phyloP scores from a whole-genome alignment of 2,329 filamentous ascomycete species.

The Neonectria punicea region DNA sequence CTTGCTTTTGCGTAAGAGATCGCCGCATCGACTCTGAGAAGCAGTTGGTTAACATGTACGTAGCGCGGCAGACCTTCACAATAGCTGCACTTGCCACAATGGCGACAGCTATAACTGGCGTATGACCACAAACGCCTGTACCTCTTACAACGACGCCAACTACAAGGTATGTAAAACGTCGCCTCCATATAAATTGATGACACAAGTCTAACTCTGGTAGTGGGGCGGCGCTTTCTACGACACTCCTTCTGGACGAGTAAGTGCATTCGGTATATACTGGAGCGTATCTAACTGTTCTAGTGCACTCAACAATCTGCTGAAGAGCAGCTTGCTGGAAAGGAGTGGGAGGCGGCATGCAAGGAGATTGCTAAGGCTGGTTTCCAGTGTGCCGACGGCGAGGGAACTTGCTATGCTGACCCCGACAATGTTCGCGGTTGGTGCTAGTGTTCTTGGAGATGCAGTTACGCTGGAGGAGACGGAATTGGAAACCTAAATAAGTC shows the following conservation, averaged over 20 bases:
- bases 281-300: conserved; percentile 3
- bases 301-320: conserved; percentile 23
- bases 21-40: neutral
- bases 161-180: conserved; percentile 21
- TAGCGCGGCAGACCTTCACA: conserved; percentile 33
- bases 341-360: conserved; percentile 37
- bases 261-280: neutral
- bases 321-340: conserved; percentile 31
- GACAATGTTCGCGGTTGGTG: conserved; percentile 25
- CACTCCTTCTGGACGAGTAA: conserved; percentile 31
- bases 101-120: conserved; percentile 37
- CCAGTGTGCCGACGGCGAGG: conserved; percentile 30
- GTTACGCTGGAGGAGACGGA: neutral
- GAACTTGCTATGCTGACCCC: conserved; percentile 33
- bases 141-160: conserved; percentile 24
- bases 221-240: conserved; percentile 32
- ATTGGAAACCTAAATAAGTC: neutral
- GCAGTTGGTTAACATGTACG: neutral
- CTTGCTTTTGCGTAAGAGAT: conserved; percentile 27
- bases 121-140: conserved; percentile 33
- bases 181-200: rapidly evolving
- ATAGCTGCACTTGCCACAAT: conserved; percentile 34
- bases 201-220: neutral
- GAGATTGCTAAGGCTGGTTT: conserved; percentile 32
- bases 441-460: neutral